Evolutionary conservation across 306 rosid genomes (phyloP).

Genomic region (Trifolium subterraneum): DNA sequence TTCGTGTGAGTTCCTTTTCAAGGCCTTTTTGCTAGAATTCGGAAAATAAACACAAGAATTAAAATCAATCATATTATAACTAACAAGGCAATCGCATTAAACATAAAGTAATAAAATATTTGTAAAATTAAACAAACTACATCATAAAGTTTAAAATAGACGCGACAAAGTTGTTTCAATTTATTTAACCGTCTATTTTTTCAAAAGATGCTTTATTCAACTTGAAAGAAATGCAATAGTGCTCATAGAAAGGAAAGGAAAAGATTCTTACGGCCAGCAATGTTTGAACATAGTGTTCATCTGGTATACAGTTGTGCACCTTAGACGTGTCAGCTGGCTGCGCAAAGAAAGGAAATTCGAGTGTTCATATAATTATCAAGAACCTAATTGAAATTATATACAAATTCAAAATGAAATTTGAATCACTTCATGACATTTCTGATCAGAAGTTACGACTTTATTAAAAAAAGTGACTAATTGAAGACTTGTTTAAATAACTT

Average conservation of each 20-base stretch:
- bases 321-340: slow-evolving; percentile 87
- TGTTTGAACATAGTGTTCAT: slow-evolving; percentile 96
- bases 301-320: slow-evolving; percentile 96
- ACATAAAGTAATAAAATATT: not conserved
- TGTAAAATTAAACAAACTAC: not conserved
- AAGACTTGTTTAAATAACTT: not conserved
- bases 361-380: slow-evolving; percentile 26
- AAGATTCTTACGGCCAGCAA: slow-evolving; percentile 78
- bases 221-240: not conserved
- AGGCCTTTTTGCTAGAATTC: slow-evolving; percentile 77
- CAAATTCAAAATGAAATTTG: slow-evolving; percentile 33
- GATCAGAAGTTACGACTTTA: not conserved
- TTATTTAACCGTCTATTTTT: slow-evolving; percentile 22
- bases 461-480: not conserved
- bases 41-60: slow-evolving; percentile 28
- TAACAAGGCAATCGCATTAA: not conserved
- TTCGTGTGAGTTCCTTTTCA: slow-evolving; percentile 81
- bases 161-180: slow-evolving; percentile 19
- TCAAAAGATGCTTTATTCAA: slow-evolving; percentile 14
- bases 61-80: slow-evolving; percentile 26
- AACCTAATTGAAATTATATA: slow-evolving; percentile 2
- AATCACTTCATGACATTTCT: slow-evolving; percentile 7
- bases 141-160: slow-evolving; percentile 5
- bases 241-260: not conserved
- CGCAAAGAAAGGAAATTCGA: slow-evolving; percentile 42